Conservation (phyloP, 352 stramenopile genomes). For the Phytophthora idaei region DNA sequence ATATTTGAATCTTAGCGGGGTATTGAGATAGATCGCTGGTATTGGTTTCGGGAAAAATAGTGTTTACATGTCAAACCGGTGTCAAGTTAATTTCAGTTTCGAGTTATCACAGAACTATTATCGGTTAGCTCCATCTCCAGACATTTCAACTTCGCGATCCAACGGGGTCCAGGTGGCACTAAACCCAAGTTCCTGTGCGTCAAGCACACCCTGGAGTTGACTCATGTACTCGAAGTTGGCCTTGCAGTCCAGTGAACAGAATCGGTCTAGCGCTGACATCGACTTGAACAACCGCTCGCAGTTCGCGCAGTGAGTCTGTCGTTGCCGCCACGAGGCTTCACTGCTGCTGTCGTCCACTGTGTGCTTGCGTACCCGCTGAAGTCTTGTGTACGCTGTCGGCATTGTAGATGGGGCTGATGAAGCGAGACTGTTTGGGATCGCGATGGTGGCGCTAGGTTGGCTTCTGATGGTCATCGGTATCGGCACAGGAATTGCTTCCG, state of each 20-base stretch:
- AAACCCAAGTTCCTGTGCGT: too few relatives aligned
- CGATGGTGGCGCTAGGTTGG: constrained; percentile 20
- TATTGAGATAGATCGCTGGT: too few relatives aligned
- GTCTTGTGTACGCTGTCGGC: background rate
- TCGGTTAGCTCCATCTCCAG: too few relatives aligned
- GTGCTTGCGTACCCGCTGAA: background rate
- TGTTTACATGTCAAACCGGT: too few relatives aligned
- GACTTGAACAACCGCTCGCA: constrained; percentile 28
- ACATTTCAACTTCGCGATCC: too few relatives aligned
- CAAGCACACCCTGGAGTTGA: constrained; percentile 11
- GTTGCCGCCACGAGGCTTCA: constrained; percentile 15
- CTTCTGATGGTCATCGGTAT: background rate
- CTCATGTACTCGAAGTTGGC: constrained; percentile 39
- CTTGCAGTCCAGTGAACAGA: constrained; percentile 59
- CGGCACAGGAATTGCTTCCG: background rate
- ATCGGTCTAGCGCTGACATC: constrained; percentile 22
- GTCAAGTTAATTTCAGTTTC: too few relatives aligned
- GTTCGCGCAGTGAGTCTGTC: constrained; percentile 25
- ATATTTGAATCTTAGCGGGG: too few relatives aligned
- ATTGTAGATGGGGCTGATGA: background rate
- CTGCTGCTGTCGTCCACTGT: background rate
- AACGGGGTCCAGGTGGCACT: too few relatives aligned
- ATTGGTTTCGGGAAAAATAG: too few relatives aligned
- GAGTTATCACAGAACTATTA: too few relatives aligned
- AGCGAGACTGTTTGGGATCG: constrained; percentile 4